A percentile compares a stretch with the other conserved stretches of the same genome.
phyloP scores from a whole-genome alignment of 768 basidiomycete species.

The Leccinum uliginosum region DNA sequence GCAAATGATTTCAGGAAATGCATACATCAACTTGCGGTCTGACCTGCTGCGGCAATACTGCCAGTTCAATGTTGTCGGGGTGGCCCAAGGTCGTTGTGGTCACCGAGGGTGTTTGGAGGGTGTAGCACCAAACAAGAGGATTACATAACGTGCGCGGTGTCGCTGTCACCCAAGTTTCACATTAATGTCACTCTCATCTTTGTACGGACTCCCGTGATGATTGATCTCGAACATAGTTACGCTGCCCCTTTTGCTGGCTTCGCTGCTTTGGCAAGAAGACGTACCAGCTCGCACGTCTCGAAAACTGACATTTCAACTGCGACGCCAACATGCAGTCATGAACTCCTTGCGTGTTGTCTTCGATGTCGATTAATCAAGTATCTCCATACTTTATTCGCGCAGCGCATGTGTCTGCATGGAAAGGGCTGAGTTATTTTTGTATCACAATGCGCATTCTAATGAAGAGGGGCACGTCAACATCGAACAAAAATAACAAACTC shows the following conservation, averaged over 20 bases:
- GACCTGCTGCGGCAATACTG: neutral
- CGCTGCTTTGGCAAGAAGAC: slow-evolving; percentile 35
- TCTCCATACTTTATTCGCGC: neutral
- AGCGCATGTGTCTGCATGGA: too few species aligned
- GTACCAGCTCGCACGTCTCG: slow-evolving; percentile 29
- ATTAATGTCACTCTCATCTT: neutral
- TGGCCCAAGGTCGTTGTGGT: too few species aligned
- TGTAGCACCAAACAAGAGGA: neutral
- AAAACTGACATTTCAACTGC: too few species aligned
- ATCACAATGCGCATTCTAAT: slow-evolving; percentile 46
- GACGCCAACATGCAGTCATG: too few species aligned
- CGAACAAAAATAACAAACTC: too few species aligned
- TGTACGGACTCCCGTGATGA: slow-evolving; percentile 11
- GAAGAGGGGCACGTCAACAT: too few species aligned
- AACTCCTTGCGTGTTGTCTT: too few species aligned
- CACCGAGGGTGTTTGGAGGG: too few species aligned
- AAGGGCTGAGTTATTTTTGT: slow-evolving; percentile 48
- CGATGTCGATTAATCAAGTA: neutral
- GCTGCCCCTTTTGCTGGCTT: slow-evolving; percentile 39
- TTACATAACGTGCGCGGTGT: too few species aligned
- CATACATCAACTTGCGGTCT: too few species aligned
- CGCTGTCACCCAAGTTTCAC: too few species aligned
- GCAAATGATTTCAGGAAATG: too few species aligned
- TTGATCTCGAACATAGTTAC: slow-evolving; percentile 26
- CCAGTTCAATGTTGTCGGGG: neutral